Evolutionary conservation across 2,329 filamentous ascomycete species (phyloP), one percentile per base, ranked within the genome.

Genomic region (Sporothrix globosa): DNA sequence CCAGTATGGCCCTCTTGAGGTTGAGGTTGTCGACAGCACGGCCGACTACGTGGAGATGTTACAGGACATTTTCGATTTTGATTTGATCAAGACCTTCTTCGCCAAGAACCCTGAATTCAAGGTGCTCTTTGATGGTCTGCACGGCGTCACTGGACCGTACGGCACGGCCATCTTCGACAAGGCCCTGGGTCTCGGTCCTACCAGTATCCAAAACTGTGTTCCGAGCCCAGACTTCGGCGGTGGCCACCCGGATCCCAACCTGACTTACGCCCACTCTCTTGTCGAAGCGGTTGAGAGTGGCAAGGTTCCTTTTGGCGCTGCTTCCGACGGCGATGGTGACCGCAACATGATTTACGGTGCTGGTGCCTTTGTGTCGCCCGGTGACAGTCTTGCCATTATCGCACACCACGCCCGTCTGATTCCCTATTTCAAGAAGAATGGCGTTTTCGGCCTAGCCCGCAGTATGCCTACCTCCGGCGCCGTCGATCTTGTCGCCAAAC

Each of bases 331-430:
- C 76, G 96, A 99, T 77, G 96, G 96, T 77, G 96, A 99, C 85
- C 92, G 96, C 76, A 99, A 99, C 89, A 99, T 99, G 96, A 99
- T 99, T 79, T 99, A 99, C 83, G 96, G 96, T 73, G 94, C 95
- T 75, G 95, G 96, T 78, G 90, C 91, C 58, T 99, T 99, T 78
- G 96, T 99, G 73, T 98, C 95, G 9, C 96, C 96, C 9, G 96
- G 96, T 78, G 96, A 99, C 85, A 97, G 93, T 77, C 86, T 99
- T 77, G 96, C 96, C 78, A 99, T 99, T 80, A 99, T 99, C 78
- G 93, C 96, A 65, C 96, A 99, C 85, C 91, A 99, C 80, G 93
- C 96, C 75, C 88, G 97, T 77, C 88, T 97, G 72, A 99, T 99
- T 77, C 96, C 96, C 71, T 99, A 97, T 85, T 99, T 99, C 89